Conservation (phyloP, 805 yeast genomes). For the Yarrowia hollandica region DNA sequence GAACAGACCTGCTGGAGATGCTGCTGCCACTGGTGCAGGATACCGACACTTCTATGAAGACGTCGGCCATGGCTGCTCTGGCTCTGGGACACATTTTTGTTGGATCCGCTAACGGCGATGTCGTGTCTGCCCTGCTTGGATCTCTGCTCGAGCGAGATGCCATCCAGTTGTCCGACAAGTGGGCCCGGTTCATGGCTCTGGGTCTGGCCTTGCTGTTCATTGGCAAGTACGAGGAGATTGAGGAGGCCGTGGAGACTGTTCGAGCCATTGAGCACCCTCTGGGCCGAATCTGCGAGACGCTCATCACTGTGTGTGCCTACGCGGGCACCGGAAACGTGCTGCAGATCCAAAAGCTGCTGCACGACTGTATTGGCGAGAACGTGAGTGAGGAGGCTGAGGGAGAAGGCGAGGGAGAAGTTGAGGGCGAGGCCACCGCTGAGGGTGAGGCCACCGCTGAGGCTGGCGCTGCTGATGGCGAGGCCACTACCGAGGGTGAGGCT, state of each 20-base stretch:
- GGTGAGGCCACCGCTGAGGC: constrained; percentile 37
- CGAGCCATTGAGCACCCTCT: constrained; percentile 95
- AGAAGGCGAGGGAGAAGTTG: constrained; percentile 54
- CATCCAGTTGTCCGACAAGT: constrained; percentile 74
- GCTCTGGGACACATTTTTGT: constrained; percentile 93
- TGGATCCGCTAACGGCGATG: constrained; percentile 93
- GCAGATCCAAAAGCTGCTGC: constrained; percentile 86
- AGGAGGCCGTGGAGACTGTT: constrained; percentile 82
- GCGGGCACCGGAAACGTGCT: constrained; percentile 98
- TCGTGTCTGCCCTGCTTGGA: constrained; percentile 88
- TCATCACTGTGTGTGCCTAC: constrained; percentile 89
- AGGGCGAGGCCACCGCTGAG: constrained; percentile 40
- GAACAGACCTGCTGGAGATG: constrained; percentile 75
- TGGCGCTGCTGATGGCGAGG: constrained; percentile 35
- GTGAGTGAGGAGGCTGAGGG: constrained; percentile 47
- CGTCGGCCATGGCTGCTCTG: constrained; percentile 81
- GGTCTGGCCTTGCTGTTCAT: constrained; percentile 89
- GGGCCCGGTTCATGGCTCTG: constrained; percentile 86
- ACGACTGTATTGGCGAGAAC: constrained; percentile 67
- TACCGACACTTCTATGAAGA: constrained; percentile 68
- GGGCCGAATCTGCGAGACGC: constrained; percentile 80
- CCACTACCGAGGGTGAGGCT: constrained; percentile 33
- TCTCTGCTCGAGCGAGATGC: constrained; percentile 83
- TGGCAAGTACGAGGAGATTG: constrained; percentile 94
- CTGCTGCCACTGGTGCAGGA: constrained; percentile 83